A percentile compares a stretch with the other conserved stretches of the same genome.
Evolutionary conservation across 805 yeast species (phyloP).

Genomic region (Saturnispora kantuleensis): DNA sequence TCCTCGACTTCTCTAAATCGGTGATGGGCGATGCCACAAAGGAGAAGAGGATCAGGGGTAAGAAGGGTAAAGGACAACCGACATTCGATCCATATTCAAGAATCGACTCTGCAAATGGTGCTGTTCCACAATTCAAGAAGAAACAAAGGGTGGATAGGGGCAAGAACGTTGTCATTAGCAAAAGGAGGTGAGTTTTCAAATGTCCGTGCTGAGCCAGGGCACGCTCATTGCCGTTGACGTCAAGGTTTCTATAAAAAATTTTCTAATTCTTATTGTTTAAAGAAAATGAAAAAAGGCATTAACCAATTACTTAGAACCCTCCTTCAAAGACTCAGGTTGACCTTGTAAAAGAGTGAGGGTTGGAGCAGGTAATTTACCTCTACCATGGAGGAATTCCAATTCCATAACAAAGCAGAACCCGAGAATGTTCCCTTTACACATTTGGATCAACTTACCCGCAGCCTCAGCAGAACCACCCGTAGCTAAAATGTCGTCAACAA

Average conservation of each 20-base stretch:
- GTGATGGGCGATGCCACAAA: slow-evolving; percentile 12
- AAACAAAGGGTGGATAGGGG: slow-evolving; percentile 20
- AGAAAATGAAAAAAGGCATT: background rate
- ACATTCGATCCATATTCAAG: slow-evolving; percentile 52
- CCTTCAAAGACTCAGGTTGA: slow-evolving; percentile 47
- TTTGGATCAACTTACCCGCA: slow-evolving; percentile 74
- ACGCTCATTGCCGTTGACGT: no score
- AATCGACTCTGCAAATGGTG: slow-evolving; percentile 14
- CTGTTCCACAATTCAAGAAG: slow-evolving; percentile 20
- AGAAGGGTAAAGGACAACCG: slow-evolving; percentile 25
- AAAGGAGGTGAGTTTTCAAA: slow-evolving; percentile 9
- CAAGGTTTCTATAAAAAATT: no score
- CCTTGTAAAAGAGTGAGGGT: slow-evolving; percentile 84
- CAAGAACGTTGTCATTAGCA: slow-evolving; percentile 23
- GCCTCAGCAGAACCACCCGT: slow-evolving; percentile 96
- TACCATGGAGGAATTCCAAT: slow-evolving; percentile 88
- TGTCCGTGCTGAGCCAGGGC: background rate
- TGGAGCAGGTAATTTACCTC: slow-evolving; percentile 76
- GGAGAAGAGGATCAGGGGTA: slow-evolving; percentile 11
- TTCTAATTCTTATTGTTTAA: background rate
- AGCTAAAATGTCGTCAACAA: slow-evolving; percentile 95
- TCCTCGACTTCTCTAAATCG: slow-evolving; percentile 22
- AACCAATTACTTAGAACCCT: slow-evolving; percentile 1
- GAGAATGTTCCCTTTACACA: slow-evolving; percentile 59
- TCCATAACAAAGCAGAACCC: slow-evolving; percentile 90